Percentiles rank a stretch among this genome's conserved stretches.
phyloP scores from a whole-genome alignment of 2,329 filamentous ascomycete genomes.

The Aspergillus eucalypticola region DNA sequence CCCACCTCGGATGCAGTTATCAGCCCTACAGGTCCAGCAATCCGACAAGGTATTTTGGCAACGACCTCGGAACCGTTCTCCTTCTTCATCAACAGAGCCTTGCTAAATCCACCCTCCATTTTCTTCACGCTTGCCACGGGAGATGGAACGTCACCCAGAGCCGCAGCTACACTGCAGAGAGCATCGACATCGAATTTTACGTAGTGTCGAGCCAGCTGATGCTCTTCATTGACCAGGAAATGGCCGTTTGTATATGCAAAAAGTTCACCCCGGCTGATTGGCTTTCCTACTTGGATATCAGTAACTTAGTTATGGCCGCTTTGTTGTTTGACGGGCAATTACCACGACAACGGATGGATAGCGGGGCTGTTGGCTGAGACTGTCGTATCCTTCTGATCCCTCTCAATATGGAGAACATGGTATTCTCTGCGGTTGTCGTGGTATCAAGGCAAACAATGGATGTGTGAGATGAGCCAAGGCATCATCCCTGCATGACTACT shows the following conservation, averaged over 20 bases:
- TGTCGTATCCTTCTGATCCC: neutral
- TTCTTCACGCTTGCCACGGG: slow-evolving; percentile 24
- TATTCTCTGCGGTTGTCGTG: too few species aligned
- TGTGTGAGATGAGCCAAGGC: too few species aligned
- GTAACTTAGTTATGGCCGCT: neutral
- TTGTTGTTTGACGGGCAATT: neutral
- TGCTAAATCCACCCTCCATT: slow-evolving; percentile 36
- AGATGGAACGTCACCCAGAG: slow-evolving; percentile 10
- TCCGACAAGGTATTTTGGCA: slow-evolving; percentile 35
- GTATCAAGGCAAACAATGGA: too few species aligned
- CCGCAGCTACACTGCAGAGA: slow-evolving; percentile 24
- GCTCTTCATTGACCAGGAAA: slow-evolving; percentile 30
- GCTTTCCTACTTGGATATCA: slow-evolving; percentile 17
- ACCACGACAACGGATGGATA: neutral
- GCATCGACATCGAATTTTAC: slow-evolving; percentile 25
- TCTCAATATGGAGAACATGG: neutral
- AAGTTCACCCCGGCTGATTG: slow-evolving; percentile 23
- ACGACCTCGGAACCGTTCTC: slow-evolving; percentile 32
- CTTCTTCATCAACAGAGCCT: slow-evolving; percentile 32
- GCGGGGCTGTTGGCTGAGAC: neutral
- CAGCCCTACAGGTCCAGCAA: slow-evolving; percentile 29
- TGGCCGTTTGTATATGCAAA: slow-evolving; percentile 33
- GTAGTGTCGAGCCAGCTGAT: slow-evolving; percentile 26
- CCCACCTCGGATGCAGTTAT: slow-evolving; percentile 36
- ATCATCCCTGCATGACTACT: too few species aligned